Evolutionary conservation across 2,329 filamentous ascomycete genomes (phyloP).

Genomic region (Penicillium aurantiogriseum): DNA sequence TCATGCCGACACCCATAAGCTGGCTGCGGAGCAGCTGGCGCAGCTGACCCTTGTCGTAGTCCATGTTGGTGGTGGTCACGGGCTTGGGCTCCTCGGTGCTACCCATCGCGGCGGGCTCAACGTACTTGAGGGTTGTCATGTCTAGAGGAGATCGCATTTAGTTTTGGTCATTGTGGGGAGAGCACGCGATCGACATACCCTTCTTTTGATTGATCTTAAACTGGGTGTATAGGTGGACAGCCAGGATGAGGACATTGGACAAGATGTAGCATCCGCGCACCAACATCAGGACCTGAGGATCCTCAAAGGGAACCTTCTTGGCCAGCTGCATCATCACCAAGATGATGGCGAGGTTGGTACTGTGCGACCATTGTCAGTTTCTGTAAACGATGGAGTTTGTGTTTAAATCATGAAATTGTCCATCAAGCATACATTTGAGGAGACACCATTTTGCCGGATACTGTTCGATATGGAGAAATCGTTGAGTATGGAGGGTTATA

Average conservation of each 20-base stretch:
- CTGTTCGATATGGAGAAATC: conserved; percentile 16
- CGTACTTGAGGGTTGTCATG: conserved; percentile 96
- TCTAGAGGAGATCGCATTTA: conserved; percentile 54
- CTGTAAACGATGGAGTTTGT: background rate
- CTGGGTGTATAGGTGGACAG: conserved; percentile 83
- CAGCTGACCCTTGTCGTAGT: conserved; percentile 87
- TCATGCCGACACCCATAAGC: conserved; percentile 96
- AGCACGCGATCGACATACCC: conserved; percentile 58
- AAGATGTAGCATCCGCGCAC: conserved; percentile 65
- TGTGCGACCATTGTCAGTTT: conserved; percentile 41
- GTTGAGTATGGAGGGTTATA: conserved; percentile 11
- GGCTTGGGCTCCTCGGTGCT: conserved; percentile 93
- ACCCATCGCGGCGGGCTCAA: conserved; percentile 91
- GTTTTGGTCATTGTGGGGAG: background rate
- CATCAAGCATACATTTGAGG: conserved; percentile 60
- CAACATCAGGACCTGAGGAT: conserved; percentile 67
- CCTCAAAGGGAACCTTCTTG: conserved; percentile 92
- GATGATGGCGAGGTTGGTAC: conserved; percentile 91
- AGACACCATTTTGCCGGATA: conserved; percentile 59
- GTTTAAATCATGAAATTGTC: background rate
- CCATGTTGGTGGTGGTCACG: conserved; percentile 92
- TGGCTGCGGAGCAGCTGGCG: conserved; percentile 83
- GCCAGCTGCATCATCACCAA: conserved; percentile 97
- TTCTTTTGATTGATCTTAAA: conserved; percentile 91
- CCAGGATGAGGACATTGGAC: conserved; percentile 79